Conservation (phyloP, 1,284 basidiomycete species). For the Ustilago tritici region DNA sequence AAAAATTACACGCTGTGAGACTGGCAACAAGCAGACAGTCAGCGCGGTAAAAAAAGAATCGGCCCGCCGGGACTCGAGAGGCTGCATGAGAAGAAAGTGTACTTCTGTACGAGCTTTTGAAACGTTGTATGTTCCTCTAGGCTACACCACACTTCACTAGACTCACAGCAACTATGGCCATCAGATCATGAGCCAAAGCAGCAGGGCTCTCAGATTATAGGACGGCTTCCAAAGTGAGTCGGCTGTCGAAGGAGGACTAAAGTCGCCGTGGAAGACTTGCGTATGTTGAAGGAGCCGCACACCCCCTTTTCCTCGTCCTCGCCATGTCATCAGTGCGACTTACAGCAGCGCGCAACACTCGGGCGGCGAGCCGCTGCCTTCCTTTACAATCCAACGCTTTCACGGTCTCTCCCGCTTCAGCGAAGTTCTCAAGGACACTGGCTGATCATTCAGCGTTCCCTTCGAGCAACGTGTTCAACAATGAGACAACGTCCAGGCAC, state of each 20-base stretch:
- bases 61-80: background rate
- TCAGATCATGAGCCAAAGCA: background rate
- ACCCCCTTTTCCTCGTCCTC: background rate
- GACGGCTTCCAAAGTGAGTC: background rate
- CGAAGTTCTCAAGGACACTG: background rate
- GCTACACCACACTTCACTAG: background rate
- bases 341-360: background rate
- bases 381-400: background rate
- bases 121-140: background rate
- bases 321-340: conserved; percentile 18
- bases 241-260: background rate
- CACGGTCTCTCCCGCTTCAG: background rate
- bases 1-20: background rate
- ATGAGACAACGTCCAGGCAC: background rate
- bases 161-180: background rate
- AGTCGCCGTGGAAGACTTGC: background rate
- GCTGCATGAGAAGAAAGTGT: conserved; percentile 7
- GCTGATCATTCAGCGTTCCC: background rate
- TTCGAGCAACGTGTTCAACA: background rate
- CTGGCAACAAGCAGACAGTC: background rate
- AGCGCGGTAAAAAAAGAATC: background rate
- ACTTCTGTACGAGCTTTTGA: background rate
- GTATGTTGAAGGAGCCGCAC: background rate
- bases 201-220: background rate
- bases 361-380: background rate